Conservation (phyloP, 805 yeast species). For the Yarrowia hollandica region DNA sequence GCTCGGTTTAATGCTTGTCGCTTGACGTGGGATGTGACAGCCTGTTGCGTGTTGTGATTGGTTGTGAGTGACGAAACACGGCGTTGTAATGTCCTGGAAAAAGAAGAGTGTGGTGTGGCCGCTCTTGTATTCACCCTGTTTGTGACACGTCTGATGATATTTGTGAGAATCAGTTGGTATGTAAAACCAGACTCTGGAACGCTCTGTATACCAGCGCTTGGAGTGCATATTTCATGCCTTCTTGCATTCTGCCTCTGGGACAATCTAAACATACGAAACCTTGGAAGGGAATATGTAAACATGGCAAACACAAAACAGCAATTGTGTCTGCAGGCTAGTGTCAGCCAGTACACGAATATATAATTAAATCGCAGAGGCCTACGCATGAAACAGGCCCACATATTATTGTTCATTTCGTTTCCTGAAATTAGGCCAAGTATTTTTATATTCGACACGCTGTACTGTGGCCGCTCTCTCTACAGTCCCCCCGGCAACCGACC, state of each 20-base stretch:
- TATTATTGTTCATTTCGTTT: not conserved
- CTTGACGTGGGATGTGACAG: not conserved
- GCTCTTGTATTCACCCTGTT: not conserved
- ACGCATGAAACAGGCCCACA: not conserved
- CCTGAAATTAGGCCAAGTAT: not conserved
- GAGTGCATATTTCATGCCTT: constrained; percentile 9
- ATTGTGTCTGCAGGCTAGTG: constrained; percentile 3
- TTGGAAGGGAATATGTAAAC: constrained; percentile 24
- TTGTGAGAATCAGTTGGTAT: not conserved
- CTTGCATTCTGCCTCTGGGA: constrained; percentile 19
- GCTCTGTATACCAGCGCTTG: not conserved
- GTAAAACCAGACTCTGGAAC: not conserved
- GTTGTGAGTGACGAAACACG: not conserved
- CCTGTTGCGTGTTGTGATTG: not conserved
- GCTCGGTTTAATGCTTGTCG: not conserved
- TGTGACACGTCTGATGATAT: constrained; percentile 15
- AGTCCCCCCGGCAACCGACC: constrained; percentile 20
- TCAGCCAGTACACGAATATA: not conserved
- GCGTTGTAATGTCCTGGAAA: not conserved
- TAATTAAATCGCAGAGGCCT: not conserved
- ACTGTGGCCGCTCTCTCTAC: not conserved
- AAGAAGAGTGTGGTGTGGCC: not conserved
- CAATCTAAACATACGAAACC: constrained; percentile 28
- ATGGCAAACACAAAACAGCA: constrained; percentile 6
- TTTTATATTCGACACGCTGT: not conserved